Evolutionary conservation across 768 basidiomycete genomes (phyloP).

Genomic region (Boletus edulis): DNA sequence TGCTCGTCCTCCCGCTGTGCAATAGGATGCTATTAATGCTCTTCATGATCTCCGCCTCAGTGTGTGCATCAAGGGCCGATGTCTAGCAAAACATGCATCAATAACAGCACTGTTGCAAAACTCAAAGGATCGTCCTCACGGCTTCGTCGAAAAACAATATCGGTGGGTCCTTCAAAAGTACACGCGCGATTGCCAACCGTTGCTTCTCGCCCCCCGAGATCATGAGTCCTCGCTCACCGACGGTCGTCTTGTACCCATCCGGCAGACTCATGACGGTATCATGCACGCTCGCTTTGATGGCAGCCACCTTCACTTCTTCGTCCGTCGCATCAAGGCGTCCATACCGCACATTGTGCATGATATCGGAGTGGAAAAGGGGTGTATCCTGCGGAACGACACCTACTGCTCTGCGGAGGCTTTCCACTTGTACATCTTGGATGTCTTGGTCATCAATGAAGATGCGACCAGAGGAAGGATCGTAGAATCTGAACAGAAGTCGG

Average conservation of each 20-base stretch:
- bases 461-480: constrained; percentile 76
- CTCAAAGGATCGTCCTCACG: constrained; percentile 45
- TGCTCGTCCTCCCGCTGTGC: constrained; percentile 81
- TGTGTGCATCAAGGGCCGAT: constrained; percentile 92
- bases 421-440: constrained; percentile 67
- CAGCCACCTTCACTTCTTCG: constrained; percentile 83
- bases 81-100: constrained; percentile 51
- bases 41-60: constrained; percentile 92
- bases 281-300: constrained; percentile 85
- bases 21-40: constrained; percentile 83
- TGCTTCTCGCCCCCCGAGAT: constrained; percentile 99
- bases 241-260: constrained; percentile 84
- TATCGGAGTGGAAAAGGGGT: constrained; percentile 93
- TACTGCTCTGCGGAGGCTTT: constrained; percentile 68
- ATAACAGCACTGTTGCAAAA: not conserved
- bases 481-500: constrained; percentile 92
- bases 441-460: constrained; percentile 90
- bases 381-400: constrained; percentile 99
- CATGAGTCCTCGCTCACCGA: constrained; percentile 97
- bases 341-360: constrained; percentile 94
- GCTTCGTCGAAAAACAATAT: constrained; percentile 99
- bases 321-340: constrained; percentile 85
- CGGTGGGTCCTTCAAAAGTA: constrained; percentile 90
- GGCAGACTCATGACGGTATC: constrained; percentile 76
- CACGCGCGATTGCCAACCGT: constrained; percentile 88